These are phyloP conservation scores for Sporothrix variecibatus DNA, from an alignment of 2,329 filamentous ascomycete genomes.

Conservation along the genomic window DNA sequence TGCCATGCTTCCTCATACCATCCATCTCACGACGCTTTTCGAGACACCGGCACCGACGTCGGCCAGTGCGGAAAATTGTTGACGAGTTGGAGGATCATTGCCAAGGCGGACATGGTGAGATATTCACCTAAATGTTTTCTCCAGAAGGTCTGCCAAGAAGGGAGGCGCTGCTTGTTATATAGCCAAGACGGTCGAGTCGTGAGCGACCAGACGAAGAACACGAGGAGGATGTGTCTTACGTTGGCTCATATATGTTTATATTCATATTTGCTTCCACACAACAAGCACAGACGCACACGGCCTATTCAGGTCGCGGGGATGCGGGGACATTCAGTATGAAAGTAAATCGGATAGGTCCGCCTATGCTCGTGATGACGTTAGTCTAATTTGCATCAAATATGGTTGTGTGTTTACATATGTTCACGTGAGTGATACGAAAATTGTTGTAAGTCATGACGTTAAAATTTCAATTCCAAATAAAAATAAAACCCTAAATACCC, in stretches of 20 bases:
- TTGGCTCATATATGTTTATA: not conserved
- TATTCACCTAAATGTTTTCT: not conserved
- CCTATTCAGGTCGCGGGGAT: not conserved
- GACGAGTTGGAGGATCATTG: not conserved
- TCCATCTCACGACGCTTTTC: not conserved
- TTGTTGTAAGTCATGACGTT: not conserved
- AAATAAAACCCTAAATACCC: not conserved
- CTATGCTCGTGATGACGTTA: not conserved
- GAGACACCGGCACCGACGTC: conserved; percentile 2
- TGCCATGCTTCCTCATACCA: not conserved
- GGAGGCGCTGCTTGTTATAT: not conserved
- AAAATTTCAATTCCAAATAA: not conserved
- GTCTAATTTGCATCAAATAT: not conserved
- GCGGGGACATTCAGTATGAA: not conserved
- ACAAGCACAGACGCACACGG: not conserved
- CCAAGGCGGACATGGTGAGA: not conserved
- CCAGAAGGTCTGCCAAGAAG: not conserved
- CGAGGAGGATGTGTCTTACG: not conserved
- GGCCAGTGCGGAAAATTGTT: not conserved
- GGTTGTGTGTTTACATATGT: not conserved
- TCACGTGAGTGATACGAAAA: too few species aligned
- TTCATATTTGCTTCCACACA: not conserved
- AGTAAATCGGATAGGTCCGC: not conserved
- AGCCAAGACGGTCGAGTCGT: not conserved
- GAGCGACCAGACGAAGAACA: not conserved